phyloP scores from a whole-genome alignment of 345 rosid genomes.

The Populus euphratica region DNA sequence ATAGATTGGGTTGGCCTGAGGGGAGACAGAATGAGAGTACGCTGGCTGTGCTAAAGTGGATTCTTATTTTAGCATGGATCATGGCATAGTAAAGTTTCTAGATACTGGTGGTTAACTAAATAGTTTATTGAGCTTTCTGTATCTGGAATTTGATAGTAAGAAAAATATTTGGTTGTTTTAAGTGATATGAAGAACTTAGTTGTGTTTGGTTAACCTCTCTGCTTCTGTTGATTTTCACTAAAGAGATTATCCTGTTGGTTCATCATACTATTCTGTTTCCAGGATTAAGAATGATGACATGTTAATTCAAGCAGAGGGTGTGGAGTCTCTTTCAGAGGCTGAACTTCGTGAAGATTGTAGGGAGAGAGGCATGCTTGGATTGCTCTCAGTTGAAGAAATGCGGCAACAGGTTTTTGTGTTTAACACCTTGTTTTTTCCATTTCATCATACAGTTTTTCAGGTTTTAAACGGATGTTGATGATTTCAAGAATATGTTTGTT shows the following conservation, averaged over 20 bases:
- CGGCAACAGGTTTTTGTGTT: constrained; percentile 59
- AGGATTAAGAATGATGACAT: constrained; percentile 94
- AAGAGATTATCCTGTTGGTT: background rate
- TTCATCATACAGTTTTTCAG: background rate
- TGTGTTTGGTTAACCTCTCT: background rate
- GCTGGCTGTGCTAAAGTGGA: background rate
- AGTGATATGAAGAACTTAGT: background rate
- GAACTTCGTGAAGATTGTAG: constrained; percentile 96
- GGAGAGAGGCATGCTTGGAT: constrained; percentile 89
- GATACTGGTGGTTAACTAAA: background rate
- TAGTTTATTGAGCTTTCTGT: background rate
- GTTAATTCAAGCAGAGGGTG: constrained; percentile 88
- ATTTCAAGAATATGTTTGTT: background rate
- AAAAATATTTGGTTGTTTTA: background rate
- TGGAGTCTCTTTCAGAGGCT: constrained; percentile 84
- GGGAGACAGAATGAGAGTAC: background rate
- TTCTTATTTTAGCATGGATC: background rate
- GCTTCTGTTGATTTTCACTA: no score
- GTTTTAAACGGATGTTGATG: background rate
- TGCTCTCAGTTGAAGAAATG: constrained; percentile 92
- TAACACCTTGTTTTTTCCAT: background rate
- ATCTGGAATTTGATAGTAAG: background rate
- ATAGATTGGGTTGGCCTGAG: background rate
- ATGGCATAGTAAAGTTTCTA: background rate
- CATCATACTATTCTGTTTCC: background rate